Base-by-base conservation (phyloP, 805 yeast genomes). In the Candida maris region DNA sequence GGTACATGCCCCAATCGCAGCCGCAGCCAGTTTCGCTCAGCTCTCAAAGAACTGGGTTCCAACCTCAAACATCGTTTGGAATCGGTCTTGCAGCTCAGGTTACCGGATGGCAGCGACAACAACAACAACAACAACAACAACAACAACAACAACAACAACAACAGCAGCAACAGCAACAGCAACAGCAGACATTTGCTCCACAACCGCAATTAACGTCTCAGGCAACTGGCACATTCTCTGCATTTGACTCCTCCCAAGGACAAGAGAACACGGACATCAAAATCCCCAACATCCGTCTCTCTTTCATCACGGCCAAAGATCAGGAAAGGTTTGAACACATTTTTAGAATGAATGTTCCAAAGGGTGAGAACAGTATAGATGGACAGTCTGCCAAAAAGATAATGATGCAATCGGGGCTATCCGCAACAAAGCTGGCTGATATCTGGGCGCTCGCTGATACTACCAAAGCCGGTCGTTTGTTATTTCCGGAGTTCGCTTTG, bases 361-460 rank as follows among this genome's bases (percentile, higher is more conserved):
- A 68, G 14, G 81, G 83, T n/a, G 88, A 82, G 44, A 76, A 66
- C 42, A 70, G 86, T 4, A 75, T 84, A 36, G 65, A 72, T 29
- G 89, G 91, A 8, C 81, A 77, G 30, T 67, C 82, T 5, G 95
- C 96, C 12, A 77, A 89, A 48, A 80, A 78, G 43, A 81, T 91
- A 41, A 68, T 91, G 49, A 67, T 86, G 65, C 76, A 85, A 48
- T 88, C 96, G 0, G 85, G 86, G 5, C 68, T 91, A 36, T 68
- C 77, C 27, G 87, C 95, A 3, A 69, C 75, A 18, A 77, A 81
- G 28, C 70, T 91, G 49, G 91, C 91, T 3, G 86, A 78, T 49
- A 83, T 91, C 42, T 91, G 97, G 97, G 79, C 83, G 17, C 67
- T 91, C 39, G 75, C 95, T n/a, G 97, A 91, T 55, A 81, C 95